Evolutionary conservation across 495 filamentous ascomycete species (phyloP), one percentile per base, ranked within the genome.

Genomic region (Penicillium antarcticum): DNA sequence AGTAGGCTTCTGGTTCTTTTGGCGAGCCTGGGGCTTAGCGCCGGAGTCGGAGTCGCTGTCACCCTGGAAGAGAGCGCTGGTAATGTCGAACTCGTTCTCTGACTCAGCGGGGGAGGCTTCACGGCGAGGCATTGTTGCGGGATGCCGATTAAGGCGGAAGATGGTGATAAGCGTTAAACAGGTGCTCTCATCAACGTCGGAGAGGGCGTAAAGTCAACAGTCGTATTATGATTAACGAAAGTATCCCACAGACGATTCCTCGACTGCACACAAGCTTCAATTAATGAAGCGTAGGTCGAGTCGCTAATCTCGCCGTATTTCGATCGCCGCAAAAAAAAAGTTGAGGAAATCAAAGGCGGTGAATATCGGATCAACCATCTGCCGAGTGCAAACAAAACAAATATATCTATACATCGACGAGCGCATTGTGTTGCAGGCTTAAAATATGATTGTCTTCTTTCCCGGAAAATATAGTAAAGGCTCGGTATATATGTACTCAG

Each of bases 41-140:
- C 71, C 76, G 41, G 51, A 60, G 40, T 77, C 77, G 61, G 74
- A 79, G 44, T 82, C 80, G 52, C 75, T 71, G 29, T 76, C 77
- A 60, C 76, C 66, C 44, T 83, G 73, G 62, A 94, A 89, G n/a
- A 97, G 75, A 5, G 86, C 84, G 38, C 75, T 83, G 5, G 88
- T 84, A 47, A 98, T 96, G 57, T 98, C 94, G 64, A 94, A 84
- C 58, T 95, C 94, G 57, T 86, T 89, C 72, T 97, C 92, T 42
- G 94, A 97, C 53, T 75, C 71, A 14, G 88, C 82, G 45, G 92
- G 92, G 40, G 94, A 97, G n/a, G 76, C 77, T 50, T 78, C 83
- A 60, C 88, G 83, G 56, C 62, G 69, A 71, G 74, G 73, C 81
- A 83, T 84, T 34, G 39, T 61, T 38, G 52, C 42, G 43, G 32